Base-by-base conservation (phyloP, 2,329 filamentous ascomycete genomes). In the Alternaria atra region DNA sequence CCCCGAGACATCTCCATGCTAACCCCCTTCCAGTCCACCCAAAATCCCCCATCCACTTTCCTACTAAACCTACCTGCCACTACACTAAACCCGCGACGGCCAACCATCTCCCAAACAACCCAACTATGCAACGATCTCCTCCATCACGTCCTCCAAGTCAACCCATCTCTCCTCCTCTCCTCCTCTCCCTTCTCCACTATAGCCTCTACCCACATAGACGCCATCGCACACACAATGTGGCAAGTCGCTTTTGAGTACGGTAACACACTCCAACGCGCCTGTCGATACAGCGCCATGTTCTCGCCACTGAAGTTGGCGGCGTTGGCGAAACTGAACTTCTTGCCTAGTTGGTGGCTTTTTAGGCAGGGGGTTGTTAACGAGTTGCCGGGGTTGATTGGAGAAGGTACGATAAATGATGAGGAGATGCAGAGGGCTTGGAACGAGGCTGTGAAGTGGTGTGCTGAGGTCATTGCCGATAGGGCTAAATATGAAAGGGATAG, bases 301-400 rank as follows among this genome's bases (percentile, higher is more conserved):
- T 34, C 57, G 0, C 46, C 57, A 0, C 15, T 62, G 13, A 69
- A 68, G 15, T 52, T 74, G 0, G 57, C 65, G 0, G 63, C 64
- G 4, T 52, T 74, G 7, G 69, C 69, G 1, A 61, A 47, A 8
- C 42, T 70, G n/a, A 68, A 68, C 1, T 64, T 64, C n/a, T 12
- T 73, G 30, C 66, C 70, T 1, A 66, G 62, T 2, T 72, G 70
- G 70, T 74, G 69, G 69, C 66, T 64, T 25, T 30, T 73, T 0
- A 46, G 62, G 5, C 52, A 57, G 2, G 20, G 30, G 12, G 48
- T 13, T 2, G 47, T 52, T 1, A 23, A 2, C 1, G 54, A 17
- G 13, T 15, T 56, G 25, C 32, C 27, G 25, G 53, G 3, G 2
- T 15, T 55, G 30, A 5, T 15, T 5, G 15, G 29, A 9, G 10